phyloP scores from a whole-genome alignment of 1,284 basidiomycete genomes.

The Naganishia sp. region DNA sequence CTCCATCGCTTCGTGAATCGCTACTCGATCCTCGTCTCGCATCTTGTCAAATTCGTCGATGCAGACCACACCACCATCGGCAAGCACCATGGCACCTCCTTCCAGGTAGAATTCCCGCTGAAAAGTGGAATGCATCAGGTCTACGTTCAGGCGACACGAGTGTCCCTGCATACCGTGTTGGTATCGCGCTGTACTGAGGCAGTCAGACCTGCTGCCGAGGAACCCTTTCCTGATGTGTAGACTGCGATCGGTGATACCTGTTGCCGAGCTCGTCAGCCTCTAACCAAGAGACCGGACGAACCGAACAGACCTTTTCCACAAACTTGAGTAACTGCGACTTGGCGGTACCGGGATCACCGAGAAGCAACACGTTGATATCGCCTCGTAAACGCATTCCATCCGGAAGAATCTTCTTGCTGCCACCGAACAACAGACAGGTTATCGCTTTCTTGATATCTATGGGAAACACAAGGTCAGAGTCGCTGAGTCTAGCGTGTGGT shows the following conservation, averaged over 20 bases:
- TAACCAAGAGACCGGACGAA: neutral
- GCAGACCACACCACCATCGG: slow-evolving; percentile 97
- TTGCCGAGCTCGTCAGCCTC: neutral
- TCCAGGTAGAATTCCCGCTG: slow-evolving; percentile 98
- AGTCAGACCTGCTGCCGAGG: slow-evolving; percentile 95
- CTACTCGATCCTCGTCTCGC: slow-evolving; percentile 97
- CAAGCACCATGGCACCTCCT: slow-evolving; percentile 98
- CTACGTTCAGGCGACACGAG: slow-evolving; percentile 1
- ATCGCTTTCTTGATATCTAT: slow-evolving; percentile 99
- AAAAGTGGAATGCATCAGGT: neutral
- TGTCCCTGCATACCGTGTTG: slow-evolving; percentile 65
- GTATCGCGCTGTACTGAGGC: slow-evolving; percentile 96
- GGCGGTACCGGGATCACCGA: slow-evolving; percentile 97
- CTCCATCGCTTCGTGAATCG: slow-evolving; percentile 99
- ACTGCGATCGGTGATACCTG: slow-evolving; percentile 95
- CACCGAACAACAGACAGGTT: slow-evolving; percentile 90
- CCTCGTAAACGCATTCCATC: slow-evolving; percentile 97
- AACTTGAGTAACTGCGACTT: slow-evolving; percentile 98
- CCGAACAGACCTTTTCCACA: slow-evolving; percentile 78
- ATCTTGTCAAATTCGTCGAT: slow-evolving; percentile 99
- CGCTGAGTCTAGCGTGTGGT: neutral
- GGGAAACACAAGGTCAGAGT: slow-evolving; percentile 1
- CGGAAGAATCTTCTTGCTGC: slow-evolving; percentile 96
- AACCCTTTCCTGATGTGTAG: slow-evolving; percentile 97
- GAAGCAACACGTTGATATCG: slow-evolving; percentile 94